phyloP scores from a whole-genome alignment of 2,329 filamentous ascomycete genomes.

The Xylaria sp. region DNA sequence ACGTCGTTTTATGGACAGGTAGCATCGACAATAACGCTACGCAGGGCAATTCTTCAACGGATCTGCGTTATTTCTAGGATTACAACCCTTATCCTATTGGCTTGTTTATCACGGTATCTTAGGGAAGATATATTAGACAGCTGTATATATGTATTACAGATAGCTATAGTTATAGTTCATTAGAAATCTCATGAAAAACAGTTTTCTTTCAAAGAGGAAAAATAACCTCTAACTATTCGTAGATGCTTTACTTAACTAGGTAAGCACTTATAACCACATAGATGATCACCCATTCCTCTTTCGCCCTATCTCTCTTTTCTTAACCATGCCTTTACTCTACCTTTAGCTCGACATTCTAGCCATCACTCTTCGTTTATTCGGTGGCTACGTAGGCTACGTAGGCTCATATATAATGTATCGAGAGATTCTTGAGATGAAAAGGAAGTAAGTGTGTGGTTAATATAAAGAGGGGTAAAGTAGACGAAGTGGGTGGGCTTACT shows the following conservation, averaged over 20 bases:
- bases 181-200: too few relatives aligned
- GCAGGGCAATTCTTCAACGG: conserved; percentile 57
- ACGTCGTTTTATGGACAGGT: conserved; percentile 66
- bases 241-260: too few relatives aligned
- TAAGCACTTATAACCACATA: too few relatives aligned
- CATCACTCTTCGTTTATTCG: too few relatives aligned
- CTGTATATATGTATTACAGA: too few relatives aligned
- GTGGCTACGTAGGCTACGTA: background rate
- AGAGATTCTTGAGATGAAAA: background rate
- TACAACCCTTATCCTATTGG: conserved; percentile 62
- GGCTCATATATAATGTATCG: background rate
- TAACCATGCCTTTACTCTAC: too few relatives aligned
- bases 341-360: too few relatives aligned
- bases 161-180: too few relatives aligned
- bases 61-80: conserved; percentile 72
- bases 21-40: conserved; percentile 52
- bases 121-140: background rate
- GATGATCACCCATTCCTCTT: too few relatives aligned
- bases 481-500: background rate
- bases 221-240: too few relatives aligned
- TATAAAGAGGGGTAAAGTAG: conserved; percentile 19
- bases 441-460: conserved; percentile 29
- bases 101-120: conserved; percentile 52
- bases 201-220: too few relatives aligned
- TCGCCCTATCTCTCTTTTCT: too few relatives aligned